Base-by-base conservation (phyloP, 371 early-diverging fungal genomes). In the Mortierella sp. region DNA sequence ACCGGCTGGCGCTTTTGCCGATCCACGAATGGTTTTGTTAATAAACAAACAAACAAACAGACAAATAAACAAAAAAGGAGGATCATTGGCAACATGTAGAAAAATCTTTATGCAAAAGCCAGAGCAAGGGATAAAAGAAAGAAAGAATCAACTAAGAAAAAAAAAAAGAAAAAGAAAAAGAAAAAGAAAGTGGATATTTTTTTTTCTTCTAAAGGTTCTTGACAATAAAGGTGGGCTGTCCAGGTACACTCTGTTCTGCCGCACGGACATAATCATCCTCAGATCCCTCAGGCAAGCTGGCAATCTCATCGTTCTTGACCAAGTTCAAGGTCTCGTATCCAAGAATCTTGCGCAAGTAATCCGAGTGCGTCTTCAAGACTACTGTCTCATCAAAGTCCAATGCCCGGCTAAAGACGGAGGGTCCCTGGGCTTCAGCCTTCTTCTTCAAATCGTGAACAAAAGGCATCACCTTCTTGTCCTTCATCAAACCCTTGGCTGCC, bases 381-480 rank as follows among this genome's bases (percentile, higher is more conserved):
- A 88, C 89, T 45, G 81, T 26, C 83, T 98, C 98, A 63, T 94
- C 84, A 71, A 98, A 98, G 28, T 67, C 74, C 67, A 97, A 84
- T 5, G 89, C 82, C 59, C 96, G 92, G 73, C 95, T 88, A 65
- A 99, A 94, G 2, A 93, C 97, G 4, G 81, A 64, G 2, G 89
- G 77, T 1, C 98, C 97, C 7, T 75, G 70, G 30, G 81, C 85
- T 44, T 85, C 86, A 23, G 95, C 92, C 57, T 84, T 82, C 83
- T 93, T 95, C 93, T 93, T 85, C 74, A 90, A 68, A 55, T 93
- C 91, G 70, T 92, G 90, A 26, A 96, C 89, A 82, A 97, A 98
- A 23, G 98, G 97, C 96, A 97, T 97, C 28, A 90, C 90, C 81
- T 92, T 91, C 87, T 97, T 98, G 85, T 98, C 93, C 88, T 94